Evolutionary conservation across 2,329 filamentous ascomycete species (phyloP).

Genomic region (Arthrocladium fulminans): DNA sequence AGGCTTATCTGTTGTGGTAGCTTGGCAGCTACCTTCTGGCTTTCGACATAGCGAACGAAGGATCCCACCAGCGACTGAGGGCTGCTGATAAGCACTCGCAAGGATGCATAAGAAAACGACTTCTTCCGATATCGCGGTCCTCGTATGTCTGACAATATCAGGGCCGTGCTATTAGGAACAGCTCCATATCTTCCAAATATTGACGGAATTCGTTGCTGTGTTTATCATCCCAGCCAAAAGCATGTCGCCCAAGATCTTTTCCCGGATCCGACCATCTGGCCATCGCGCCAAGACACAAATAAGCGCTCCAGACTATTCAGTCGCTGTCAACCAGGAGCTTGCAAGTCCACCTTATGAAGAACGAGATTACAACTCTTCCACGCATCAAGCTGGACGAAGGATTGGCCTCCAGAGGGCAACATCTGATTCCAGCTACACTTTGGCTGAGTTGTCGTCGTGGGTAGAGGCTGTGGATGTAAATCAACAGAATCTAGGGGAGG

Average conservation of each 20-base stretch:
- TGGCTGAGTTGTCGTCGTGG: neutral
- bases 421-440: neutral
- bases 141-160: neutral
- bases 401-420: neutral
- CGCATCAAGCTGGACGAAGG: neutral
- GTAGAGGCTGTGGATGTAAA: neutral
- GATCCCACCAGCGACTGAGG: neutral
- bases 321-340: neutral
- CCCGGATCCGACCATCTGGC: neutral
- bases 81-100: neutral
- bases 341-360: constrained; percentile 6
- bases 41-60: neutral
- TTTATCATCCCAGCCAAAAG: neutral
- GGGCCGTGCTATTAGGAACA: neutral
- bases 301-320: neutral
- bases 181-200: neutral
- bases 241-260: constrained; percentile 3
- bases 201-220: neutral
- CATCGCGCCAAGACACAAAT: neutral
- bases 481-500: neutral
- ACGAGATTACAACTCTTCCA: neutral
- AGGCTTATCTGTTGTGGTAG: neutral
- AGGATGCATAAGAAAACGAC: neutral
- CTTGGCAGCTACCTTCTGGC: neutral
- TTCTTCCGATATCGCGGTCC: neutral